Percentiles rank a stretch among this genome's conserved stretches.
Conservation (phyloP, 2,329 filamentous ascomycete genomes). For the Trichoderma hamatum region DNA sequence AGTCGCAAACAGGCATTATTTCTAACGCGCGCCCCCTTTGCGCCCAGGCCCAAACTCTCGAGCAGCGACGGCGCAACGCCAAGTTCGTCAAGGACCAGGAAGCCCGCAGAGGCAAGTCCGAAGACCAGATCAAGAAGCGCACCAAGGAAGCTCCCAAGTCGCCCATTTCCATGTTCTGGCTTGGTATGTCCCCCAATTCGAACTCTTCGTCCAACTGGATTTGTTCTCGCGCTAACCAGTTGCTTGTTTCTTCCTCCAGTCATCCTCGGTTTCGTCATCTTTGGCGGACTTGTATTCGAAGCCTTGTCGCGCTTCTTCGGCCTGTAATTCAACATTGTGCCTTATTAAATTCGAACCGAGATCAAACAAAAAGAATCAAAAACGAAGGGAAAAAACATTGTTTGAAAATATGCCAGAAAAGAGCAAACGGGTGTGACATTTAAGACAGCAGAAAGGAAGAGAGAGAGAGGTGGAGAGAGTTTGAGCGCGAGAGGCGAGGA, state of each 20-base stretch:
- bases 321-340: constrained; percentile 29
- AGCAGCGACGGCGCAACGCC: constrained; percentile 79
- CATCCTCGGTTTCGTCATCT: constrained; percentile 62
- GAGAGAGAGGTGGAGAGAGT: not conserved
- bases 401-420: not conserved
- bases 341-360: not conserved
- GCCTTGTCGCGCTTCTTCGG: constrained; percentile 57
- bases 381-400: not conserved
- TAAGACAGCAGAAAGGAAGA: not conserved
- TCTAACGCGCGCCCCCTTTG: not conserved
- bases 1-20: not conserved
- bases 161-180: constrained; percentile 66
- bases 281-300: constrained; percentile 64
- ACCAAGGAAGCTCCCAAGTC: constrained; percentile 60
- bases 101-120: constrained; percentile 74
- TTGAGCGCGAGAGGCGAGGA: not conserved
- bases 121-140: constrained; percentile 63
- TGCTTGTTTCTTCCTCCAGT: constrained; percentile 39
- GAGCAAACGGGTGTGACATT: not conserved
- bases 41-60: constrained; percentile 75
- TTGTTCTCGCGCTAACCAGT: not conserved
- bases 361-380: not conserved
- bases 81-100: constrained; percentile 77
- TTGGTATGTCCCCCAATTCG: constrained; percentile 50
- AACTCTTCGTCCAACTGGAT: not conserved